These are phyloP conservation scores for Pyricularia grisea DNA, from an alignment of 2,329 filamentous ascomycete species.

Conservation along the genomic window DNA sequence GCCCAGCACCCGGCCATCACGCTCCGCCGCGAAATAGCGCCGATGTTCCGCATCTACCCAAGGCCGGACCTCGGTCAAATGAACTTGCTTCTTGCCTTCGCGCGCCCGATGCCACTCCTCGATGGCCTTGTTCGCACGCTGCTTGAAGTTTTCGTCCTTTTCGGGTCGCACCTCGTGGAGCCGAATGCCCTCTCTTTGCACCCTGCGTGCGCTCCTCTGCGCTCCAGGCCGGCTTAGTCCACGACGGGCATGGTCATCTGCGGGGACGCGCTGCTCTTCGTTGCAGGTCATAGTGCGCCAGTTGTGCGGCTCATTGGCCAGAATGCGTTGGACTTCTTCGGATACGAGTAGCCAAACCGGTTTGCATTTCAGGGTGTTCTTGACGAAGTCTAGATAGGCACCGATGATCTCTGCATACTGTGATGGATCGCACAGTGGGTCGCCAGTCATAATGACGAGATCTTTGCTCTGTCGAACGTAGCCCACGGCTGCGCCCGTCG, in stretches of 20 bases:
- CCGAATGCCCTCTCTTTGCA: constrained; percentile 76
- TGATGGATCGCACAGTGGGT: constrained; percentile 72
- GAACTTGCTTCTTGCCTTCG: constrained; percentile 74
- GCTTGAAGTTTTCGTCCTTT: constrained; percentile 37
- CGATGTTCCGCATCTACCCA: constrained; percentile 80
- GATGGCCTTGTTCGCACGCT: constrained; percentile 63
- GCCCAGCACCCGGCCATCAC: constrained; percentile 62
- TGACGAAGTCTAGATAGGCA: constrained; percentile 67
- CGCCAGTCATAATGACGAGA: constrained; percentile 76
- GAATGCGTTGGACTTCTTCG: constrained; percentile 64
- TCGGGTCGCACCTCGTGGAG: constrained; percentile 64
- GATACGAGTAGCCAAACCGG: constrained; percentile 89
- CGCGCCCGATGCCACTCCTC: constrained; percentile 71
- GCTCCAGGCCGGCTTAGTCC: constrained; percentile 35
- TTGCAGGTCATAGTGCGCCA: constrained; percentile 87
- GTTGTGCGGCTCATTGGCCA: constrained; percentile 62
- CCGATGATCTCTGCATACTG: constrained; percentile 69
- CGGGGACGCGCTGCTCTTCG: constrained; percentile 80
- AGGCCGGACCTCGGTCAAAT: constrained; percentile 80
- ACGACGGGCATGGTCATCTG: constrained; percentile 60
- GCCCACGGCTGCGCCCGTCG: constrained; percentile 74
- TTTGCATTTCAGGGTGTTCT: constrained; percentile 53
- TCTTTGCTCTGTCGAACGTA: constrained; percentile 61
- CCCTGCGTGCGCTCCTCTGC: constrained; percentile 67
- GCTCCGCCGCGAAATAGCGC: constrained; percentile 75